Percentiles rank a stretch among this genome's conserved stretches.
Evolutionary conservation across 495 filamentous ascomycete genomes (phyloP).

Genomic region (Penicillium flavigenum): DNA sequence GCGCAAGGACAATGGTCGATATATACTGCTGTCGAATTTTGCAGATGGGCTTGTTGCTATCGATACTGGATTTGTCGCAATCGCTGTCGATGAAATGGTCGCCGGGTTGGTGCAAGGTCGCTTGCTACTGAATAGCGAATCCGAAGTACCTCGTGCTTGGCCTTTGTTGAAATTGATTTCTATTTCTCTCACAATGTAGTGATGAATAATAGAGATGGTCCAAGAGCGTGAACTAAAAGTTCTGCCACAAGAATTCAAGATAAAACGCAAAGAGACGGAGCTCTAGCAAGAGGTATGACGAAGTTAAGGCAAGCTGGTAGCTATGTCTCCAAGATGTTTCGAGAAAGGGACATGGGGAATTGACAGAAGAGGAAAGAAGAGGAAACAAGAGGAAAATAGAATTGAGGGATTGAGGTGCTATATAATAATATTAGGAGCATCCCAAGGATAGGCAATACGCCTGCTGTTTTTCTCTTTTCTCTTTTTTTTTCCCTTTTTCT

Average conservation of each 20-base stretch:
- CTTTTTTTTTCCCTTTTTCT: neutral
- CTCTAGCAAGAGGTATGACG: neutral
- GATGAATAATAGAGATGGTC: neutral
- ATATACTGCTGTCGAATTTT: constrained; percentile 1
- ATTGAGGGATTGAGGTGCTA: constrained; percentile 17
- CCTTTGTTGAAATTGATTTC: constrained; percentile 14
- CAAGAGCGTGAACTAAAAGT: neutral
- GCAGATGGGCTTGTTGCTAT: constrained; percentile 7
- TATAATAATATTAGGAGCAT: constrained; percentile 23
- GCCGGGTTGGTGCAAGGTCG: neutral
- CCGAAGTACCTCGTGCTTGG: constrained; percentile 9
- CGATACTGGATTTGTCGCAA: constrained; percentile 2
- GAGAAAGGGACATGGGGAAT: neutral
- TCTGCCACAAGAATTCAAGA: neutral
- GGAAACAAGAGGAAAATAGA: constrained; percentile 5
- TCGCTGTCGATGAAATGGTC: neutral
- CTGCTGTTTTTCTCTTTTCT: constrained; percentile 7
- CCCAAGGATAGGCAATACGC: neutral
- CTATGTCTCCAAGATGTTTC: constrained; percentile 11
- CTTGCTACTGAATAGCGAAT: constrained; percentile 23
- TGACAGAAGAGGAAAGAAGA: constrained; percentile 11
- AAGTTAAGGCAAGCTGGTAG: constrained; percentile 16
- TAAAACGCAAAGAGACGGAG: neutral
- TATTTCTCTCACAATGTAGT: constrained; percentile 11
- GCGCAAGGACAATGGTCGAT: constrained; percentile 15